phyloP scores from a whole-genome alignment of 805 yeast genomes.

The Hanseniaspora singularis region DNA sequence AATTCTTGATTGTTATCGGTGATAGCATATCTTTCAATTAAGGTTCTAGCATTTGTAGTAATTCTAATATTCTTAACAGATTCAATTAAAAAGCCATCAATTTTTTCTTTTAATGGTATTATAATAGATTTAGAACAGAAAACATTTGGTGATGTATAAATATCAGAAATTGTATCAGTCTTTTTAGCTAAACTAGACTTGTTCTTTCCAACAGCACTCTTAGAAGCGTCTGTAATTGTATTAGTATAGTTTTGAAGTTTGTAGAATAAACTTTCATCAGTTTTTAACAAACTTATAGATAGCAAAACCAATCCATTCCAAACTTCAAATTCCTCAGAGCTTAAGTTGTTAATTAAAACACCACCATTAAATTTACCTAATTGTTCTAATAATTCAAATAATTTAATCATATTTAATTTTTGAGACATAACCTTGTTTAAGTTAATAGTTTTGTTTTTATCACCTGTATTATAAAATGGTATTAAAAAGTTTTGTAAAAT shows the following conservation, averaged over 20 bases:
- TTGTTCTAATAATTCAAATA: slow-evolving; percentile 11
- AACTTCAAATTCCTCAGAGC: slow-evolving; percentile 37
- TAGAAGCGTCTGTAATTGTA: slow-evolving; percentile 8
- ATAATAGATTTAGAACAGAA: slow-evolving; percentile 3
- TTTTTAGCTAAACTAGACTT: slow-evolving; percentile 12
- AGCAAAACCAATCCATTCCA: slow-evolving; percentile 49
- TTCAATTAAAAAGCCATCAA: slow-evolving; percentile 8
- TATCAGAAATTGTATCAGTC: slow-evolving; percentile 13
- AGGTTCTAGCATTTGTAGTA: slow-evolving; percentile 12
- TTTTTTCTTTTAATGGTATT: not conserved
- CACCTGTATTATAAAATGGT: slow-evolving; percentile 7
- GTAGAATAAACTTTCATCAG: slow-evolving; percentile 26
- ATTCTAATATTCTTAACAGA: slow-evolving; percentile 7
- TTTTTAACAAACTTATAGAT: slow-evolving; percentile 34
- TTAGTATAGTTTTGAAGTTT: slow-evolving; percentile 18
- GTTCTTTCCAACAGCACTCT: slow-evolving; percentile 6
- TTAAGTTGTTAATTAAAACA: slow-evolving; percentile 5
- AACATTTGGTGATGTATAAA: slow-evolving; percentile 11
- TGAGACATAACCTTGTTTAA: slow-evolving; percentile 21
- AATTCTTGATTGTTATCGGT: slow-evolving; percentile 1
- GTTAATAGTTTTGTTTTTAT: slow-evolving; percentile 12
- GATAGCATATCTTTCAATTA: slow-evolving; percentile 14
- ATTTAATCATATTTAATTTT: slow-evolving; percentile 11
- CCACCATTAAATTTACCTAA: slow-evolving; percentile 17
- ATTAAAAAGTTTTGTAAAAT: slow-evolving; percentile 10